These are phyloP conservation scores for Intubia oerlemansii DNA, from an alignment of 2,329 filamentous ascomycete species.

Conservation along the genomic window DNA sequence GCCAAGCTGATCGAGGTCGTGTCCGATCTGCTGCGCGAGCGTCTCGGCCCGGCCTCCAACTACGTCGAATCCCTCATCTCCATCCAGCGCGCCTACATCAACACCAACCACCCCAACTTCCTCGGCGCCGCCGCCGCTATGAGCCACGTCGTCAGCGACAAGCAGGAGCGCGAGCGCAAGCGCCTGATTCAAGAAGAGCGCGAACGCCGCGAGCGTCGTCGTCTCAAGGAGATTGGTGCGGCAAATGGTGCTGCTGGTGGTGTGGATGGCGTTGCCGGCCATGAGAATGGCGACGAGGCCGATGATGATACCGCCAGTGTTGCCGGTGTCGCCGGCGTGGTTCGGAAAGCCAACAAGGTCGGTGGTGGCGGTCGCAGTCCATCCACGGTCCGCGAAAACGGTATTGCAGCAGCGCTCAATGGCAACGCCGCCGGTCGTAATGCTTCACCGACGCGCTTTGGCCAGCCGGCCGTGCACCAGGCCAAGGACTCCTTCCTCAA, in stretches of 20 bases:
- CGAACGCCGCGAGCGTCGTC: conserved; percentile 62
- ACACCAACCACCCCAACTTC: conserved; percentile 98
- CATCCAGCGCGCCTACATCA: conserved; percentile 96
- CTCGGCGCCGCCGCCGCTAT: conserved; percentile 90
- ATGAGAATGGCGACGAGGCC: conserved; percentile 33
- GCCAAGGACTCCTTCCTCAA: conserved; percentile 85
- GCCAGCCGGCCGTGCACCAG: conserved; percentile 34
- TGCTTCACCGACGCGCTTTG: conserved; percentile 39
- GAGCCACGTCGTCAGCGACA: conserved; percentile 87
- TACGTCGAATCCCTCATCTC: conserved; percentile 96
- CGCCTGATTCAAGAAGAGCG: conserved; percentile 61
- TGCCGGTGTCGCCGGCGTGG: conserved; percentile 24
- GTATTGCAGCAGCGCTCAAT: conserved; percentile 44
- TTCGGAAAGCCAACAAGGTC: conserved; percentile 41
- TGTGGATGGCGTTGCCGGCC: conserved; percentile 28
- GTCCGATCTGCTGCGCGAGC: conserved; percentile 80
- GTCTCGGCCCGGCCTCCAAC: conserved; percentile 66
- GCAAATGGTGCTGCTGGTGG: conserved; percentile 45
- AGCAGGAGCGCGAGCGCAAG: conserved; percentile 84
- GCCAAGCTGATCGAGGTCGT: conserved; percentile 96
- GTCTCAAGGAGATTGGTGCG: conserved; percentile 61
- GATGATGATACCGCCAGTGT: conserved; percentile 46
- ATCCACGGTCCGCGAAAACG: conserved; percentile 53
- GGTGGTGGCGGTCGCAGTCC: conserved; percentile 60
- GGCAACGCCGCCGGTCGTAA: conserved; percentile 24